These are phyloP conservation scores for Pseudogymnoascus sp. DNA, from an alignment of 2,329 filamentous ascomycete species.

Conservation along the genomic window DNA sequence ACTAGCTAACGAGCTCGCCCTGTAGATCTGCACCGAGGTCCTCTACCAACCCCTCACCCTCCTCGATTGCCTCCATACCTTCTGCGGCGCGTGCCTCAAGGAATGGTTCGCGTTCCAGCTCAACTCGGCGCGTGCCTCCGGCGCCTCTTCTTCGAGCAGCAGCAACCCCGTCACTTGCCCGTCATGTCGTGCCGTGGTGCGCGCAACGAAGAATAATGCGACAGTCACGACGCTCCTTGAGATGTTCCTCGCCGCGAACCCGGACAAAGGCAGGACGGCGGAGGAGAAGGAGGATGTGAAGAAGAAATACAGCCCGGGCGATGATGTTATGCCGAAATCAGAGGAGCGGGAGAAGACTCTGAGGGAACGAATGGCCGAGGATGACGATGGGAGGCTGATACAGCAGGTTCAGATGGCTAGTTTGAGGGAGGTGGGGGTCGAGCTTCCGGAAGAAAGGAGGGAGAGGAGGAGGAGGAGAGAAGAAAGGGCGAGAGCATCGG, in stretches of 20 bases:
- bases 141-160: slow-evolving; percentile 19
- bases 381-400: slow-evolving; percentile 62
- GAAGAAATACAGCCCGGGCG: slow-evolving; percentile 70
- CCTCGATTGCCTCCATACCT: slow-evolving; percentile 90
- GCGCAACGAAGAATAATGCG: slow-evolving; percentile 83
- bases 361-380: slow-evolving; percentile 49
- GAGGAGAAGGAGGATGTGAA: slow-evolving; percentile 72
- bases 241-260: slow-evolving; percentile 76
- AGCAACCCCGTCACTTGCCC: slow-evolving; percentile 71
- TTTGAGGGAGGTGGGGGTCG: slow-evolving; percentile 57
- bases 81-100: slow-evolving; percentile 89
- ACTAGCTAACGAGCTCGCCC: neutral
- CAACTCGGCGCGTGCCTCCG: slow-evolving; percentile 21
- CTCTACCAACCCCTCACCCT: slow-evolving; percentile 86
- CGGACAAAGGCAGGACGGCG: slow-evolving; percentile 60
- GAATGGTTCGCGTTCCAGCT: slow-evolving; percentile 86
- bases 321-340: slow-evolving; percentile 66
- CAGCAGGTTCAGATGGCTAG: slow-evolving; percentile 68
- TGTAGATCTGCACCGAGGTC: slow-evolving; percentile 90
- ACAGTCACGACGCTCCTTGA: slow-evolving; percentile 84
- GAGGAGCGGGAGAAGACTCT: slow-evolving; percentile 43
- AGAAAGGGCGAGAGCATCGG: slow-evolving; percentile 21
- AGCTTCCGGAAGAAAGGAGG: slow-evolving; percentile 23
- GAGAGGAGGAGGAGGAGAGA: slow-evolving; percentile 26
- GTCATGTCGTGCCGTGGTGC: slow-evolving; percentile 78